Percentiles rank a stretch among this genome's conserved stretches.
These are phyloP conservation scores for Trichoderma sp. DNA, from an alignment of 2,329 filamentous ascomycete species.

Conservation along the genomic window DNA sequence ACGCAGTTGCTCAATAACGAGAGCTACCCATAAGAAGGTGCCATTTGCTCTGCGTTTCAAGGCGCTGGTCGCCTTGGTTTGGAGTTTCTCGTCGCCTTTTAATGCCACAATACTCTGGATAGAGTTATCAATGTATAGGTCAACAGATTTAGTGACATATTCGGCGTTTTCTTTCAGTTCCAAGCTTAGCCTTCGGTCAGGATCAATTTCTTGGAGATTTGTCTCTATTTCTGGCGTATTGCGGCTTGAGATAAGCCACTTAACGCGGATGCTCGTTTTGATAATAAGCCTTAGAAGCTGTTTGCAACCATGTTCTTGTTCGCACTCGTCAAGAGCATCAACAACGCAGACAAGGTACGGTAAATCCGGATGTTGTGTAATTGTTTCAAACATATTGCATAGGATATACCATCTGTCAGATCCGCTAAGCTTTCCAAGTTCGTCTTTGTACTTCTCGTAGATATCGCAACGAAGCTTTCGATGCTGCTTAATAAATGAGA, in stretches of 20 bases:
- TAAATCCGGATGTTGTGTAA: conserved; percentile 42
- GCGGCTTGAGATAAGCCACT: conserved; percentile 21
- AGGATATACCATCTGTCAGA: conserved; percentile 45
- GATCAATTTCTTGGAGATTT: background rate
- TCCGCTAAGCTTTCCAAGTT: conserved; percentile 45
- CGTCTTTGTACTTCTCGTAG: conserved; percentile 37
- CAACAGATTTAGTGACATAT: background rate
- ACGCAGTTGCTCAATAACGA: background rate
- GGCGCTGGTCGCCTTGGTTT: background rate
- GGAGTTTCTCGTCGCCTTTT: background rate
- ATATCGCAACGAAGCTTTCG: conserved; percentile 42
- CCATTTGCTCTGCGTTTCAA: background rate
- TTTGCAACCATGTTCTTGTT: conserved; percentile 35
- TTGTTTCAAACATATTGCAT: conserved; percentile 41
- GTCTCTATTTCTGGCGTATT: conserved; percentile 11
- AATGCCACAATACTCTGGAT: background rate
- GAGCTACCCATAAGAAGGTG: background rate
- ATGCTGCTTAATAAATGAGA: conserved; percentile 42
- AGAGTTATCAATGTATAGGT: background rate
- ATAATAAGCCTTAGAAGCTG: conserved; percentile 45
- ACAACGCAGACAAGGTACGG: conserved; percentile 45
- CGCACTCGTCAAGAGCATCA: conserved; percentile 46
- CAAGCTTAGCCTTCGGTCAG: background rate
- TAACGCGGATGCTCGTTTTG: conserved; percentile 29
- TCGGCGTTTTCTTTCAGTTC: background rate